Base-by-base conservation (phyloP, 331 rosid species). In the Quercus tomentella region DNA sequence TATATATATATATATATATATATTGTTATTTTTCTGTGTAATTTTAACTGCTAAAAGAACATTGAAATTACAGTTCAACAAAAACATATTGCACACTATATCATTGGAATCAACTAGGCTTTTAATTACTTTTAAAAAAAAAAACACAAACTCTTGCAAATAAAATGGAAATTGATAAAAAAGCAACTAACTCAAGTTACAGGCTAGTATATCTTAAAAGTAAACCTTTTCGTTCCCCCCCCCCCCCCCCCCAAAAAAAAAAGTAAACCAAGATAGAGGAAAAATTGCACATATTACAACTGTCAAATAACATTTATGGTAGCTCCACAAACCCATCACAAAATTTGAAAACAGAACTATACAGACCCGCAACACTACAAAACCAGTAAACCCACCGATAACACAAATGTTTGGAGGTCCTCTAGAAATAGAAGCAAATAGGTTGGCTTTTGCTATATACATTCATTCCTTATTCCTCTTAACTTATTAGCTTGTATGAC, bases 381-480 rank as follows among this genome's bases (percentile, higher is more conserved):
- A 14, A 49, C 54, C 5, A 12, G 5, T 12, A 49, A 49, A 49
- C 16, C 17, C 54, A 14, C 11, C 23, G 11, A 10, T 22, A 22
- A 10, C 66, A 22, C 66, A 58, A 21, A 20, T 9, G 28, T 58
- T 58, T 58, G 66, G 12, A 69, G 28, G 33, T 75, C 81, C 71
- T 45, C 74, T 66, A 57, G 7, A 55, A 30, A 55, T 17, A 56
- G 41, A 66, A 35, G 30, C 68, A 37, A 55, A 60, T 7, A 65
- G 63, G 70, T 80, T 30, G 41, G 55, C 52, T 30, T 77, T 69
- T 49, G 67, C 75, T 83, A 81, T 78, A 21, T 83, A 88, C 88
- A 81, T 4, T 51, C 71, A 56, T 51, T 37, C 81, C 80, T 72
- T 80, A 77, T n/a, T 35, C 76, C 76, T 68, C 18, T 33, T 35